These are phyloP conservation scores for Escovopsis weberi DNA, from an alignment of 2,329 filamentous ascomycete genomes.

Conservation along the genomic window DNA sequence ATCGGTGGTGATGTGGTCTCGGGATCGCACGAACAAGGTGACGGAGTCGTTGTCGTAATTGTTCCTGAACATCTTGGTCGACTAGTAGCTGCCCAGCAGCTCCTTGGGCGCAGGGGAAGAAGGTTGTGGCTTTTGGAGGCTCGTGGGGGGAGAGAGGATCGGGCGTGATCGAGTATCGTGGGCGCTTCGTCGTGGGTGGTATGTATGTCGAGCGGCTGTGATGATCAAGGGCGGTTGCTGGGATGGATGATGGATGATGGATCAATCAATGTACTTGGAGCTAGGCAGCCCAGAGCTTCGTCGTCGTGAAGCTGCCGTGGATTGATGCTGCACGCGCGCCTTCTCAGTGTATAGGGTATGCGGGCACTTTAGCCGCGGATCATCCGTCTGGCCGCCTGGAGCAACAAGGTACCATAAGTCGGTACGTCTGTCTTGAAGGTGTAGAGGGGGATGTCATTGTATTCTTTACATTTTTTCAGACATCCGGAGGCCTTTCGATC, in stretches of 20 bases:
- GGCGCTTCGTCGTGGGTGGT: no score
- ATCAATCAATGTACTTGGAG: slow-evolving; percentile 1
- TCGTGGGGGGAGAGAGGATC: not conserved
- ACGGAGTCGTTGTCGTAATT: slow-evolving; percentile 99
- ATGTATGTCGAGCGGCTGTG: not conserved
- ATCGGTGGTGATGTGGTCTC: slow-evolving; percentile 2
- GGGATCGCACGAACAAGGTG: slow-evolving; percentile 63
- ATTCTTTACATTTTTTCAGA: no score
- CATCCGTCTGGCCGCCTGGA: no score
- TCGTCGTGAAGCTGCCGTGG: slow-evolving; percentile 12
- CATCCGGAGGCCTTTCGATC: no score
- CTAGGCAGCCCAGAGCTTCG: slow-evolving; percentile 24
- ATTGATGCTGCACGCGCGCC: no score
- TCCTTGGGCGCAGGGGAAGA: slow-evolving; percentile 1
- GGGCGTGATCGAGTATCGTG: no score
- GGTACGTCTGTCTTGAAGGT: no score
- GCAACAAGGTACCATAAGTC: no score
- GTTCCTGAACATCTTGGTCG: slow-evolving; percentile 83
- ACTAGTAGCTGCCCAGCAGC: not conserved
- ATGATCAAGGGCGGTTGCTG: not conserved
- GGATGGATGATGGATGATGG: no score
- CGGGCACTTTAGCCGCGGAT: no score
- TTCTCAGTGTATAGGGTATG: no score
- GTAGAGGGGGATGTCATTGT: no score
- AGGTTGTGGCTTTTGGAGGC: slow-evolving; percentile 3